Evolutionary conservation across 495 filamentous ascomycete species (phyloP).

Genomic region (Penicillium paradoxum): DNA sequence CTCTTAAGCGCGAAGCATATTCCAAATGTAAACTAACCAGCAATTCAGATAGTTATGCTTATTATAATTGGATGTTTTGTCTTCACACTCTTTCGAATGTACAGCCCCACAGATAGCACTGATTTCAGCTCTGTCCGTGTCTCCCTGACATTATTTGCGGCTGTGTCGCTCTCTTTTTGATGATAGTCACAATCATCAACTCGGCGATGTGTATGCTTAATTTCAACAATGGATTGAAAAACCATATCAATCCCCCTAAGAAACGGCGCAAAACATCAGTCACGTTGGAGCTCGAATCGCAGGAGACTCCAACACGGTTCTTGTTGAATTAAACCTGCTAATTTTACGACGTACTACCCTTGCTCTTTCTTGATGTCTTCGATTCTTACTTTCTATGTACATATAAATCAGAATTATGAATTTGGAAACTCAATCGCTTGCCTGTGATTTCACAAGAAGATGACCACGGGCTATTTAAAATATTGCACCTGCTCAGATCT

Average conservation of each 20-base stretch:
- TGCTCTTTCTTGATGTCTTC: background rate
- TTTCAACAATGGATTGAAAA: conserved; percentile 20
- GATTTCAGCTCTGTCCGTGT: conserved; percentile 8
- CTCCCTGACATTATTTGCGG: conserved; percentile 17
- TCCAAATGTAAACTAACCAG: background rate
- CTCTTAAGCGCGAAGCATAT: background rate
- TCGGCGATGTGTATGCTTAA: conserved; percentile 19
- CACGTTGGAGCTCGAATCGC: background rate
- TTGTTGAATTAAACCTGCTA: background rate
- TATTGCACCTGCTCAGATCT: too few species aligned
- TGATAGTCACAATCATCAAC: conserved; percentile 11
- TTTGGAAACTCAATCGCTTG: background rate
- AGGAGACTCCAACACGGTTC: conserved; percentile 4
- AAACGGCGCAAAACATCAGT: background rate
- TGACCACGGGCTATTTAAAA: too few species aligned
- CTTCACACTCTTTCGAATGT: conserved; percentile 6
- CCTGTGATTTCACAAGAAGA: background rate
- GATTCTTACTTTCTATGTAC: background rate
- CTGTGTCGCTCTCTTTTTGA: conserved; percentile 11
- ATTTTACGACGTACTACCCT: background rate
- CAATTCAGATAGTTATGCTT: conserved; percentile 10
- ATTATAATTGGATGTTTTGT: conserved; percentile 11
- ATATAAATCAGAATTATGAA: background rate
- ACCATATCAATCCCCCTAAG: conserved; percentile 1
- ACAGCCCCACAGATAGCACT: background rate